Evolutionary conservation across 129 eudicot genomes (phyloP), one percentile per base, ranked within the genome.

Genomic region (Centrapalus pauciflorus): DNA sequence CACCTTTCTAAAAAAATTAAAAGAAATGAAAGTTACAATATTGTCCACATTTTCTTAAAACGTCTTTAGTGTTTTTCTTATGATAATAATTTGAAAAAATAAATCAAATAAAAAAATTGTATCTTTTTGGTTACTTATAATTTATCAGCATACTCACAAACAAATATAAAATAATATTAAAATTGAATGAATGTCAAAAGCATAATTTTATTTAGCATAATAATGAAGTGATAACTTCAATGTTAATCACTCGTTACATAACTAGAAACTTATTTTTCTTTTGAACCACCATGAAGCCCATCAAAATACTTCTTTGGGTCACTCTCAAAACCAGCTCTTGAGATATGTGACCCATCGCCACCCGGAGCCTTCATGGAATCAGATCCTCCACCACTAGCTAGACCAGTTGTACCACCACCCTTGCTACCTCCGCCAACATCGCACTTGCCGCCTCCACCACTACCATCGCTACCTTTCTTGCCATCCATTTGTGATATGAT

Each of bases 291-390:
- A 32, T 8, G 72, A 49, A 66, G 61, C 24, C 49, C 49, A 0
- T 4, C 55, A 19, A 43, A 70, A 4, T 70, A 70, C 4, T 34
- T 59, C 43, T 70, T 59, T 2, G 67, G 58, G 34, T 57, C 4
- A 8, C 49, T 58, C 59, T 58, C 75, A 8, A 70, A 70, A 19
- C 48, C 75, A 29, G 48, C 59, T 20, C 75, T 58, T 70, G 75
- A 70, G 3, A 70, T 56, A 28, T 56, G 57, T 0, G 57, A 12
- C 11, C 74, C 74, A 3, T 9, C 66, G 27, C 74, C 74, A 56
- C 66, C 74, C 0, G 66, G 74, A 16, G 56, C 74, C 57, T 69
- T 69, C 66, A 69, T 56, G 14, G 7, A 40, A 16, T 3, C 54
- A 0, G 29, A 16, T n/a, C 14, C 49, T 12, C 46, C 50, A n/a